These are phyloP conservation scores for Pythium chondricola DNA, from an alignment of 352 stramenopile genomes.

Conservation along the genomic window DNA sequence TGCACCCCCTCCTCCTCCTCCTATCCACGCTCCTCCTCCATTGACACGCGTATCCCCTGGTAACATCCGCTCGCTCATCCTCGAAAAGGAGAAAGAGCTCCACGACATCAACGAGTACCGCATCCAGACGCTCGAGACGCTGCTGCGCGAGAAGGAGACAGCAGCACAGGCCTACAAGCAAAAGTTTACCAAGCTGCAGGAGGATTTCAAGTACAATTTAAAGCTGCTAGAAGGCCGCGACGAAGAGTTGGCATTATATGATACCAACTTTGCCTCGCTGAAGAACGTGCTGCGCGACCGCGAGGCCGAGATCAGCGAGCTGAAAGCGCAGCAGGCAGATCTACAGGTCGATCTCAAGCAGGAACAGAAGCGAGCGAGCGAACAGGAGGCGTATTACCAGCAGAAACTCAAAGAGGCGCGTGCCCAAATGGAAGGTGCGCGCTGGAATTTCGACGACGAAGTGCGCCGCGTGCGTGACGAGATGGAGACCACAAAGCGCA, in stretches of 20 bases:
- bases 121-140: conserved; percentile 69
- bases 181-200: conserved; percentile 82
- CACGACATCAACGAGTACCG: conserved; percentile 92
- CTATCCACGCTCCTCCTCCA: conserved; percentile 5
- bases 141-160: conserved; percentile 70
- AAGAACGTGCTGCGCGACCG: conserved; percentile 74
- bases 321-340: conserved; percentile 49
- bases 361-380: conserved; percentile 27
- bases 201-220: conserved; percentile 93
- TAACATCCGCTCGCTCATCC: conserved; percentile 84
- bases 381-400: conserved; percentile 50
- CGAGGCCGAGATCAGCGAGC: conserved; percentile 60
- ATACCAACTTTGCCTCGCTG: conserved; percentile 75
- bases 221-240: conserved; percentile 89
- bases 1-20: neutral
- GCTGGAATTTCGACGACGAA: conserved; percentile 76
- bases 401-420: conserved; percentile 75
- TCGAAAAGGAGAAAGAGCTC: conserved; percentile 89
- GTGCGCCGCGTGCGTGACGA: conserved; percentile 56
- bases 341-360: conserved; percentile 44
- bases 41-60: conserved; percentile 32
- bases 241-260: conserved; percentile 85
- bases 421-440: conserved; percentile 59
- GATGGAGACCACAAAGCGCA: conserved; percentile 43
- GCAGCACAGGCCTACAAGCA: conserved; percentile 43